Evolutionary conservation across 331 rosid species (phyloP).

Genomic region (Erythrophleum ivorense): DNA sequence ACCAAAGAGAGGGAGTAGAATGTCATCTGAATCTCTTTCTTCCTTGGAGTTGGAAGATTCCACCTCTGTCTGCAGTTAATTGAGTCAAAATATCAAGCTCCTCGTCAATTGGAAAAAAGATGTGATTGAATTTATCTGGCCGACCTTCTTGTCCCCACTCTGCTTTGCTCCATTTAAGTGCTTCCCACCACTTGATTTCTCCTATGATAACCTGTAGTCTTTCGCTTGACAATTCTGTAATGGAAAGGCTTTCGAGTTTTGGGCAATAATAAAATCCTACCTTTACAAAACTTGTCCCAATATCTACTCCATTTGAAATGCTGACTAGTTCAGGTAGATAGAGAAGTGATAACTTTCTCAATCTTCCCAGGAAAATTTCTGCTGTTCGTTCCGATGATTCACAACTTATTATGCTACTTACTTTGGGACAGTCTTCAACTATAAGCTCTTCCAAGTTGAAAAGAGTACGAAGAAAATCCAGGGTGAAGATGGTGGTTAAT

Average conservation of each 20-base stretch:
- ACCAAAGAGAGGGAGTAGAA: background rate
- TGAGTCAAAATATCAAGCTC: background rate
- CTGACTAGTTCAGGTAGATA: background rate
- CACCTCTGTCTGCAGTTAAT: background rate
- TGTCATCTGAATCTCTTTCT: background rate
- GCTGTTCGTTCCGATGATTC: background rate
- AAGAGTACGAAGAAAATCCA: background rate
- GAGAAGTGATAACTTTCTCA: background rate
- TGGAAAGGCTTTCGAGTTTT: background rate
- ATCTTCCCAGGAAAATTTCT: background rate
- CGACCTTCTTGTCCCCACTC: conserved; percentile 11
- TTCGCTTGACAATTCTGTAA: background rate
- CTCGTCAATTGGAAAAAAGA: background rate
- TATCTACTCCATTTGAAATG: background rate
- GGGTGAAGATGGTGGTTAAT: background rate
- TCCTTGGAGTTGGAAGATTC: background rate
- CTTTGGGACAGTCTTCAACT: conserved; percentile 13
- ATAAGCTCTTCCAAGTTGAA: background rate
- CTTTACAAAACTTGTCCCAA: background rate
- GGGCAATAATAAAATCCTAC: background rate
- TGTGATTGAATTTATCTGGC: background rate
- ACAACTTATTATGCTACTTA: background rate
- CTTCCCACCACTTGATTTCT: conserved; percentile 20
- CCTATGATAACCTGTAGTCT: background rate
- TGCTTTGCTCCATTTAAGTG: background rate